A percentile compares a stretch with the other conserved stretches of the same genome.
These are phyloP conservation scores for Diutina rugosa DNA, from an alignment of 1,139 yeast species.

Conservation along the genomic window DNA sequence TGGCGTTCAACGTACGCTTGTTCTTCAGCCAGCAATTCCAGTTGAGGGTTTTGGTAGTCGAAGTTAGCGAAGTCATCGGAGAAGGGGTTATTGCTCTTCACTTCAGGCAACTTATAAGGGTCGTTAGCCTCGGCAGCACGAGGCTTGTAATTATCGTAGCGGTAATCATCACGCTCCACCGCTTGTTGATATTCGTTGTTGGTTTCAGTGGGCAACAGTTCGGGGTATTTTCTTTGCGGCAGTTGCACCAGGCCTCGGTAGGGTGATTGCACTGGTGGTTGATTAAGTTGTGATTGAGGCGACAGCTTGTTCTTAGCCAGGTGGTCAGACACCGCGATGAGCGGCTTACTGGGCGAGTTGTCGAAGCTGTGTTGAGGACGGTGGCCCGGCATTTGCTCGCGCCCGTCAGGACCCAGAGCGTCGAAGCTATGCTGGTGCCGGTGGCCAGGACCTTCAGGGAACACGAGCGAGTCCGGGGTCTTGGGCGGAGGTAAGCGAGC, in stretches of 20 bases:
- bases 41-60: constrained; percentile 17
- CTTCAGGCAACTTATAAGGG: not conserved
- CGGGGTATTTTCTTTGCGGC: not conserved
- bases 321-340: not conserved
- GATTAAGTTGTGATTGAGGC: not conserved
- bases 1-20: constrained; percentile 2
- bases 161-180: constrained; percentile 9
- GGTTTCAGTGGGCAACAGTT: constrained; percentile 23
- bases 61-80: constrained; percentile 14
- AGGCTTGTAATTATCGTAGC: not conserved
- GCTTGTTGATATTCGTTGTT: constrained; percentile 21
- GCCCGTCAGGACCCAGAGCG: not conserved
- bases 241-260: not conserved
- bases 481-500: not conserved
- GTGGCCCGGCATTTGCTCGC: not conserved
- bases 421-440: constrained; percentile 1
- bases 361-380: constrained; percentile 1
- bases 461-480: not conserved
- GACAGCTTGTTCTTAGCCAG: not conserved
- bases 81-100: not conserved
- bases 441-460: not conserved
- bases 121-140: not conserved
- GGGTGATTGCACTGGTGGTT: not conserved
- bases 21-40: constrained; percentile 3
- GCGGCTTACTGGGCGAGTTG: not conserved